Evolutionary conservation across 2,329 filamentous ascomycete genomes (phyloP).

Genomic region (Ilyonectria mors-panacis): DNA sequence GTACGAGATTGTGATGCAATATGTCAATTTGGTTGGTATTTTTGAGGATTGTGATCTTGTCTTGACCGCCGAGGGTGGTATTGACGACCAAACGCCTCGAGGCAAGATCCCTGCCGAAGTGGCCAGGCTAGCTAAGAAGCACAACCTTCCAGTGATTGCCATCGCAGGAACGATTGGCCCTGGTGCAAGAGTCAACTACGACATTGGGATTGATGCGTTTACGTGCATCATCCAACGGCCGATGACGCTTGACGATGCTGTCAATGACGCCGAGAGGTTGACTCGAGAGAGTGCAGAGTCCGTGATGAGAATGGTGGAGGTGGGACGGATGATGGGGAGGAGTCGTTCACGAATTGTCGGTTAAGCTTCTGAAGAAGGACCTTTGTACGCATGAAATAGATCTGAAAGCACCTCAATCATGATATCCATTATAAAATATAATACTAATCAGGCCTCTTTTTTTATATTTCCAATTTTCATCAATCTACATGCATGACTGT

Average conservation of each 20-base stretch:
- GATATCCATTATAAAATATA: too few species aligned
- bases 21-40: conserved; percentile 62
- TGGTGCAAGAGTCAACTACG: conserved; percentile 53
- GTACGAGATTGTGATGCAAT: conserved; percentile 66
- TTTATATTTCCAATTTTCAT: too few species aligned
- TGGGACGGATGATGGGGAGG: conserved; percentile 49
- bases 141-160: conserved; percentile 61
- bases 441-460: too few species aligned
- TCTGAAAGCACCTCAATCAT: neutral
- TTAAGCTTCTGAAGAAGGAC: neutral
- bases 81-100: conserved; percentile 65
- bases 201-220: conserved; percentile 53
- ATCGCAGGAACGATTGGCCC: conserved; percentile 56
- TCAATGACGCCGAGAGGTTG: conserved; percentile 50
- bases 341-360: neutral
- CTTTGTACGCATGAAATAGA: neutral
- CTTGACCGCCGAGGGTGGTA: conserved; percentile 67
- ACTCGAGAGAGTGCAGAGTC: conserved; percentile 52
- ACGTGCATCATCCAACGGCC: conserved; percentile 53
- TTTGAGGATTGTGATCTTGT: conserved; percentile 65
- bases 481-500: too few species aligned
- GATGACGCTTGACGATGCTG: conserved; percentile 50
- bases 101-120: conserved; percentile 70
- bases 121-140: conserved; percentile 61
- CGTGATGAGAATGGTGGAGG: conserved; percentile 52